Evolutionary conservation across 768 basidiomycete genomes (phyloP).

Genomic region (Auricularia sp.): DNA sequence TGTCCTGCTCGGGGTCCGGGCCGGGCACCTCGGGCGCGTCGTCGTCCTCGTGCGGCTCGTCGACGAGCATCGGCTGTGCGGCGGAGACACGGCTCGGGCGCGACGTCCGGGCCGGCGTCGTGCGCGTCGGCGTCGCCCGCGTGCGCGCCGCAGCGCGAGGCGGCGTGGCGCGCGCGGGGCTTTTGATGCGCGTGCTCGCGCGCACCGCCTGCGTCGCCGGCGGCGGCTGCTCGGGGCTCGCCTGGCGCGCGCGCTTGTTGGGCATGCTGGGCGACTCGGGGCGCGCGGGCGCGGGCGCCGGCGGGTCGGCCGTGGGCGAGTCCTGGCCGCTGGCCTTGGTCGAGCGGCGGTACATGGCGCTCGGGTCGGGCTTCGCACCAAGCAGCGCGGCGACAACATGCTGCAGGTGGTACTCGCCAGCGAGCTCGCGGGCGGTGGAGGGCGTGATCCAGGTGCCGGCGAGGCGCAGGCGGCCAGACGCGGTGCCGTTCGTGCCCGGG

Average conservation of each 20-base stretch:
- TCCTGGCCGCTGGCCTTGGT: conserved; percentile 26
- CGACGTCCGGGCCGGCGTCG: conserved; percentile 7
- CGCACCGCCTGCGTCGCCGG: conserved; percentile 3
- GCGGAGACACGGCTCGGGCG: conserved; percentile 17
- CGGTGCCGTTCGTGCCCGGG: conserved; percentile 57
- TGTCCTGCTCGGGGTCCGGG: conserved; percentile 57
- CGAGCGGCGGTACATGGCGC: conserved; percentile 67
- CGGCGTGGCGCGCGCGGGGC: conserved; percentile 23
- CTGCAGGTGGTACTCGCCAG: conserved; percentile 52
- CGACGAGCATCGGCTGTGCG: conserved; percentile 21
- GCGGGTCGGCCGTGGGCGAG: conserved; percentile 19
- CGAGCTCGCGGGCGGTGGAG: conserved; percentile 54
- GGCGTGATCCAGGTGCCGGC: conserved; percentile 83
- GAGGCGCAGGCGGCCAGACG: conserved; percentile 60
- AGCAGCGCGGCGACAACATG: conserved; percentile 56
- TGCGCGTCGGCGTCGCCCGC: conserved; percentile 20
- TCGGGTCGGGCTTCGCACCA: conserved; percentile 67
- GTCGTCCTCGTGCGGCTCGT: conserved; percentile 49
- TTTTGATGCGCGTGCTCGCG: conserved; percentile 24
- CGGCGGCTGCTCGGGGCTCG: conserved; percentile 10
- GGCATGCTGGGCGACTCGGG: conserved; percentile 23
- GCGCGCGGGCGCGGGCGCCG: conserved; percentile 50
- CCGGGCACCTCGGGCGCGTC: conserved; percentile 42
- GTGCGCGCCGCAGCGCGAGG: conserved; percentile 29
- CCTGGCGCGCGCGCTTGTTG: conserved; percentile 4